A percentile compares a stretch with the other conserved stretches of the same genome.
Evolutionary conservation across 169 alveolate genomes (phyloP).

Genomic region (Besnoitia besnoiti): DNA sequence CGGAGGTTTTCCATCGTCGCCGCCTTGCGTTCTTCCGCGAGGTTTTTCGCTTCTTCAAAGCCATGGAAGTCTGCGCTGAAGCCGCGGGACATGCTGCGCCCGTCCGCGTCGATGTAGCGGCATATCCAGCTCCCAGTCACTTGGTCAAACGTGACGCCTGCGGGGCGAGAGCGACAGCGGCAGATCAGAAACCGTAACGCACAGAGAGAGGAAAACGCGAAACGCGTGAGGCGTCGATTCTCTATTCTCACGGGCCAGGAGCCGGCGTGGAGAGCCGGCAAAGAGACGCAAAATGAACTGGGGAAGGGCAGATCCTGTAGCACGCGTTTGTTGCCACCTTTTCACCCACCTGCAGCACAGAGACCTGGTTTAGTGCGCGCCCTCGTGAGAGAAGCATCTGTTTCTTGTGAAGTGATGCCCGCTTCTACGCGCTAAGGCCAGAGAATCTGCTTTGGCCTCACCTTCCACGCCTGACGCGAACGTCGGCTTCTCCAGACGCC

Average conservation of each 20-base stretch:
- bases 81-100: neutral
- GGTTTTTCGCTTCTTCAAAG: constrained; percentile 19
- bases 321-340: too few relatives aligned
- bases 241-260: too few relatives aligned
- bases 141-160: neutral
- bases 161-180: neutral
- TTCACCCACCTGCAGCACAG: too few relatives aligned
- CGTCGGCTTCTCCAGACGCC: neutral
- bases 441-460: neutral
- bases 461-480: constrained; percentile 8
- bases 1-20: neutral
- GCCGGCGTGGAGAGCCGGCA: too few relatives aligned
- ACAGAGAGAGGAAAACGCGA: neutral
- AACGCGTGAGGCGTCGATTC: too few relatives aligned
- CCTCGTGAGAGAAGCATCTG: too few relatives aligned
- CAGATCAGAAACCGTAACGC: neutral
- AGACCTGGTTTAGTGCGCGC: too few relatives aligned
- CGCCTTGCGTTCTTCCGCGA: neutral
- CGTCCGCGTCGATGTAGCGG: neutral
- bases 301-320: too few relatives aligned
- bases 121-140: constrained; percentile 34
- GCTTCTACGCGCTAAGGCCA: too few relatives aligned
- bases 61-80: constrained; percentile 32
- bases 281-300: too few relatives aligned
- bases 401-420: too few relatives aligned